A percentile compares a stretch with the other conserved stretches of the same genome.
Conservation (phyloP, 2,329 filamentous ascomycete genomes). For the Albophoma yamanashiensis region DNA sequence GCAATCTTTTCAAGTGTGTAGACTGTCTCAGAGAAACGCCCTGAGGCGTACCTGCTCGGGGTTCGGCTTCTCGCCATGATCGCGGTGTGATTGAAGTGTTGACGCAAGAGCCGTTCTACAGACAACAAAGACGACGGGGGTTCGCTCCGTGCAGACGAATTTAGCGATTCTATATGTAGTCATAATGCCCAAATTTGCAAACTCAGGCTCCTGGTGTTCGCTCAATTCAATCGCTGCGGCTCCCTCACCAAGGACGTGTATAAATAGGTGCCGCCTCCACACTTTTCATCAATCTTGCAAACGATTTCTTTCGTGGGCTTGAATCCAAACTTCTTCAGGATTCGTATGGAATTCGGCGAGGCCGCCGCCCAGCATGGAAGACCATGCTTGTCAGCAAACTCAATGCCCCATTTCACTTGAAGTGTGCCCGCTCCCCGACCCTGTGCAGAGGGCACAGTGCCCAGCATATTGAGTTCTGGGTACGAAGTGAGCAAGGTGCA, state of each 20-base stretch:
- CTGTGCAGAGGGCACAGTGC: not conserved
- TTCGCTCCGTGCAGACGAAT: too few relatives aligned
- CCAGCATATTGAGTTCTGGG: not conserved
- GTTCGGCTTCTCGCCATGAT: slow-evolving; percentile 27
- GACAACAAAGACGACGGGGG: too few relatives aligned
- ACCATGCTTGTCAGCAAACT: not conserved
- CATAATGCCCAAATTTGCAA: not conserved
- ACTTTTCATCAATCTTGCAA: not conserved
- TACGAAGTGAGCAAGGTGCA: not conserved
- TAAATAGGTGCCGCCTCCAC: not conserved
- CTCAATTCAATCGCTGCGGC: not conserved
- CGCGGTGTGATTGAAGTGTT: slow-evolving; percentile 9
- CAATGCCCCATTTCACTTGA: not conserved
- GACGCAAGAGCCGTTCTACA: not conserved
- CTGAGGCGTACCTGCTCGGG: slow-evolving; percentile 34
- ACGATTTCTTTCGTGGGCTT: not conserved
- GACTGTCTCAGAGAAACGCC: slow-evolving; percentile 58
- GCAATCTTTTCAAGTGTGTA: not conserved
- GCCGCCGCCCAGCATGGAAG: not conserved
- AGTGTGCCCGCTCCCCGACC: not conserved
- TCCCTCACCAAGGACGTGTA: slow-evolving; percentile 2
- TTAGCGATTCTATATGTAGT: not conserved
- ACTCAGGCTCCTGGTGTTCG: not conserved
- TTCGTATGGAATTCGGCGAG: not conserved
- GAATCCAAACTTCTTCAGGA: not conserved